A percentile compares a stretch with the other conserved stretches of the same genome.
Evolutionary conservation across 331 rosid species (phyloP).

Genomic region (Arachis monticola): DNA sequence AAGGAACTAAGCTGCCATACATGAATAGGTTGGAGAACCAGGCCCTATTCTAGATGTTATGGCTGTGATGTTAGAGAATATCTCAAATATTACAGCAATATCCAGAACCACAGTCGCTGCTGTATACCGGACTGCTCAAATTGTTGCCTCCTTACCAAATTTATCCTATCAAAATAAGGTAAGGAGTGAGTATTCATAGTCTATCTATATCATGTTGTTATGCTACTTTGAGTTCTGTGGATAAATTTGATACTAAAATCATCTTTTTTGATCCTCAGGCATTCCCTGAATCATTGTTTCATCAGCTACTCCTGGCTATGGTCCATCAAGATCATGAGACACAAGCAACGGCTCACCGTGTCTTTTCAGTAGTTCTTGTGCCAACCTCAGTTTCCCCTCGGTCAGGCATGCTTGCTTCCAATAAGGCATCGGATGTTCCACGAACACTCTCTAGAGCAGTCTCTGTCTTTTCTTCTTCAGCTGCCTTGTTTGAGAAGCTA

Average conservation of each 20-base stretch:
- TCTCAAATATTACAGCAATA: conserved; percentile 59
- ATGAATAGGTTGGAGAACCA: conserved; percentile 83
- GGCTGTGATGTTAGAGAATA: conserved; percentile 80
- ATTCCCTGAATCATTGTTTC: conserved; percentile 95
- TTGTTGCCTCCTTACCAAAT: conserved; percentile 83
- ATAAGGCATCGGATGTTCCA: conserved; percentile 59
- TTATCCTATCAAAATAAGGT: conserved; percentile 82
- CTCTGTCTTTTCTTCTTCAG: conserved; percentile 91
- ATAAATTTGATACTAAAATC: conserved; percentile 39
- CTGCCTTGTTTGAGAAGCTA: conserved; percentile 87
- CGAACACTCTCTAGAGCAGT: conserved; percentile 85
- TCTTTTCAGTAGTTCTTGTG: conserved; percentile 87
- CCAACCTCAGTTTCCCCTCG: conserved; percentile 72
- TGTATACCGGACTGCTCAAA: conserved; percentile 77
- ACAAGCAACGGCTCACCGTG: conserved; percentile 80
- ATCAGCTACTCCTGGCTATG: conserved; percentile 88
- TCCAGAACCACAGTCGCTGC: conserved; percentile 78
- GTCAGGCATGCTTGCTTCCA: conserved; percentile 40
- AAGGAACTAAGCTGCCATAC: conserved; percentile 40
- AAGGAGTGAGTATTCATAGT: conserved; percentile 45
- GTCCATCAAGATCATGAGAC: conserved; percentile 95
- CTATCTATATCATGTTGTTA: conserved; percentile 31
- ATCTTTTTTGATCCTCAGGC: conserved; percentile 54
- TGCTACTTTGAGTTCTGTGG: conserved; percentile 36
- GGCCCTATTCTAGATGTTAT: conserved; percentile 73